phyloP scores from a whole-genome alignment of 1,284 basidiomycete genomes.

The Athelia psychrophila region DNA sequence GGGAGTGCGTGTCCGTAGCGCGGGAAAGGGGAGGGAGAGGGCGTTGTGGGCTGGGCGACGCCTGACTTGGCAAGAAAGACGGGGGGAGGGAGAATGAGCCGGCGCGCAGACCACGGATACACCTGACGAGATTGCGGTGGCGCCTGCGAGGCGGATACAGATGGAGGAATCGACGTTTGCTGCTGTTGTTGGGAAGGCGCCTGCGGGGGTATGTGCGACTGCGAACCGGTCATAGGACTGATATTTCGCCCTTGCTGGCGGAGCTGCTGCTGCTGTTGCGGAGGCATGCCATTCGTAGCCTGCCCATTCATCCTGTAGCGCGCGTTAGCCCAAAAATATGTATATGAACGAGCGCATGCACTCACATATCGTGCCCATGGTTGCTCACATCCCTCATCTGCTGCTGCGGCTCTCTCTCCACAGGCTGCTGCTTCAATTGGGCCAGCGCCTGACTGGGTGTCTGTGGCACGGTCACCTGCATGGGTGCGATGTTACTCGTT shows the following conservation, averaged over 20 bases:
- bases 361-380: conserved; percentile 40
- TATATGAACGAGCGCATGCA: conserved; percentile 13
- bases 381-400: conserved; percentile 15
- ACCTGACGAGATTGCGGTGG: conserved; percentile 43
- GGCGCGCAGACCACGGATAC: conserved; percentile 78
- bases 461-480: conserved; percentile 50
- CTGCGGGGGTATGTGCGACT: conserved; percentile 16
- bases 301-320: conserved; percentile 1
- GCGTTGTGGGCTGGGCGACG: conserved; percentile 51
- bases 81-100: conserved; percentile 65
- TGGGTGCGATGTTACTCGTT: neutral
- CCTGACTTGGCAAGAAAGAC: conserved; percentile 60
- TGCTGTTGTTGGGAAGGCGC: conserved; percentile 10
- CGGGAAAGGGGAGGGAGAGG: conserved; percentile 88
- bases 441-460: conserved; percentile 64
- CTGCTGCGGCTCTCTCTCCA: conserved; percentile 24
- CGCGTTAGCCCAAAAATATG: conserved; percentile 9
- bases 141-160: neutral
- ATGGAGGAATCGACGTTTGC: conserved; percentile 9
- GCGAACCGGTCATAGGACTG: conserved; percentile 16
- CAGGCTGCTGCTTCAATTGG: conserved; percentile 35
- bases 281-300: conserved; percentile 12
- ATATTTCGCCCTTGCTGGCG: conserved; percentile 23
- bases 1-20: conserved; percentile 98
- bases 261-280: conserved; percentile 33